These are phyloP conservation scores for Curvularia sp. DNA, from an alignment of 2,329 filamentous ascomycete genomes.

Conservation along the genomic window DNA sequence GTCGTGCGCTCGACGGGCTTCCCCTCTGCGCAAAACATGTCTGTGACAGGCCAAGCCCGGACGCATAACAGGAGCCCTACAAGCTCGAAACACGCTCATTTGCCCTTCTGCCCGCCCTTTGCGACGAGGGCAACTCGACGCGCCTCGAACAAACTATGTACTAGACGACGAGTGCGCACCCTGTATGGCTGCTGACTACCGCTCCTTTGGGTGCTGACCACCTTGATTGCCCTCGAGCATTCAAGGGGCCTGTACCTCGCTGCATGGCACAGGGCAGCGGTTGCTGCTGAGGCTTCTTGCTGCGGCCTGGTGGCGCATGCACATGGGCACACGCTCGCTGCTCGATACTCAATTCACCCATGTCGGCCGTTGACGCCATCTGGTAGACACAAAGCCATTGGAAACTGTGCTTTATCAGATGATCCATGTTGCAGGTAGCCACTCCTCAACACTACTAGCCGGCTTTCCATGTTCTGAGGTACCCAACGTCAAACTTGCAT, in stretches of 20 bases:
- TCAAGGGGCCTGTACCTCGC: constrained; percentile 11
- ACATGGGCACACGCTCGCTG: neutral
- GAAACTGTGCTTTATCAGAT: neutral
- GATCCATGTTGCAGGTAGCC: constrained; percentile 1
- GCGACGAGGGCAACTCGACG: constrained; percentile 18
- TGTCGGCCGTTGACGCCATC: constrained; percentile 6
- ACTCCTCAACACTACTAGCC: neutral
- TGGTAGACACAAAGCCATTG: constrained; percentile 3
- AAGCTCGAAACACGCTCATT: constrained; percentile 37
- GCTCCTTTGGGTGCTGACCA: constrained; percentile 36
- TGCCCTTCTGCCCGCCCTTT: constrained; percentile 25
- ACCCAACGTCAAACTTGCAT: neutral
- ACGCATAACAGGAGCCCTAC: constrained; percentile 37
- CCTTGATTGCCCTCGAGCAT: constrained; percentile 32
- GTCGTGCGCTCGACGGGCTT: constrained; percentile 1
- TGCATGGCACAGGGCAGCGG: constrained; percentile 15
- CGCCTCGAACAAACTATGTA: too few species aligned
- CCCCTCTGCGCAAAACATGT: constrained; percentile 30
- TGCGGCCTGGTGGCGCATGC: constrained; percentile 19
- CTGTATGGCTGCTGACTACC: constrained; percentile 27
- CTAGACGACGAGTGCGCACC: constrained; percentile 6
- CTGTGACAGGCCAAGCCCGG: constrained; percentile 33
- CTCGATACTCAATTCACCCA: neutral
- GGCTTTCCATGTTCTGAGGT: neutral
- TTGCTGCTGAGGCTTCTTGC: constrained; percentile 9